Percentiles rank a stretch among this genome's conserved stretches.
Conservation (phyloP, 768 basidiomycete genomes). For the Naganishia onofrii region DNA sequence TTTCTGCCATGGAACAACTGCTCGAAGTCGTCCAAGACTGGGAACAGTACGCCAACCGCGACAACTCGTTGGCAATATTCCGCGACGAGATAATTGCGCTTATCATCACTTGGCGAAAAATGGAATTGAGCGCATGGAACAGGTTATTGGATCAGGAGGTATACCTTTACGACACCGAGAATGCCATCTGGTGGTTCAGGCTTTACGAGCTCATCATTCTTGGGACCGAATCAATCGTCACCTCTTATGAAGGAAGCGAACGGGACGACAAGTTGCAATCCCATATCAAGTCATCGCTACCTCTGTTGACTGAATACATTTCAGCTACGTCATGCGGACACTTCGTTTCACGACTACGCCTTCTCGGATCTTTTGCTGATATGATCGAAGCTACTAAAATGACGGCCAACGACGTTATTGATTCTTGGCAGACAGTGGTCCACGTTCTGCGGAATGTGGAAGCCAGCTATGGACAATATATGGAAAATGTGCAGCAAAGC, state of each 20-base stretch:
- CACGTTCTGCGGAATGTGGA: constrained; percentile 64
- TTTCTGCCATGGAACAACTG: constrained; percentile 79
- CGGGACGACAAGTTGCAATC: constrained; percentile 47
- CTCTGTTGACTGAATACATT: constrained; percentile 78
- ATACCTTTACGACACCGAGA: constrained; percentile 52
- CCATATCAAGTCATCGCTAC: constrained; percentile 68
- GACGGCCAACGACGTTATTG: constrained; percentile 40
- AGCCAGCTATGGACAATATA: constrained; percentile 66
- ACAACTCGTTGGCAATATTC: constrained; percentile 70
- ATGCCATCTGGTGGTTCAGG: constrained; percentile 83
- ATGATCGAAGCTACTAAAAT: constrained; percentile 42
- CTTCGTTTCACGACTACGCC: constrained; percentile 64
- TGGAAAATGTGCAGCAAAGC: constrained; percentile 55
- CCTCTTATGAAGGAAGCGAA: constrained; percentile 36
- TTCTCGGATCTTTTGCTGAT: constrained; percentile 66
- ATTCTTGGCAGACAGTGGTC: constrained; percentile 57
- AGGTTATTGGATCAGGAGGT: constrained; percentile 71
- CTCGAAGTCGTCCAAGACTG: constrained; percentile 86
- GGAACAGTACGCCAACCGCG: constrained; percentile 92
- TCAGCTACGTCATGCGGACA: constrained; percentile 76
- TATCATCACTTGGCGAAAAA: constrained; percentile 83
- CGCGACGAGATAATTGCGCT: constrained; percentile 66
- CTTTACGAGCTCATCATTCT: constrained; percentile 73
- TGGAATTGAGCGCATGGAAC: constrained; percentile 87
- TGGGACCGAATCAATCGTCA: constrained; percentile 51